Percentiles rank a stretch among this genome's conserved stretches.
Conservation (phyloP, 345 rosid species). For the Moricandia moricandioides region DNA sequence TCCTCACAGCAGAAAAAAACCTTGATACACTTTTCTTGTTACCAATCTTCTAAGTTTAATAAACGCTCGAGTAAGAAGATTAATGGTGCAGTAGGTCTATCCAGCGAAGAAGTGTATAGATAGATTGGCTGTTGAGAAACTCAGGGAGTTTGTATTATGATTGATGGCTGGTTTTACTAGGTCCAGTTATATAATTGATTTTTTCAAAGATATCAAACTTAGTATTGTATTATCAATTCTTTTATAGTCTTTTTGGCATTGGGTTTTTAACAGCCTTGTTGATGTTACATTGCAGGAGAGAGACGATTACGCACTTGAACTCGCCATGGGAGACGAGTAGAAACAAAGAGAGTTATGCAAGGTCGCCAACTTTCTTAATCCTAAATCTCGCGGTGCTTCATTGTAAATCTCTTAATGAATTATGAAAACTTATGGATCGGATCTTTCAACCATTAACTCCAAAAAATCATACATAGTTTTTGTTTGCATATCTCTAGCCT, state of each 20-base stretch:
- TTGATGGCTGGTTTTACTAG: background rate
- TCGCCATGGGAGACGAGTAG: slow-evolving; percentile 88
- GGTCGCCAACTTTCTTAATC: background rate
- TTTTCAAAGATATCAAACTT: background rate
- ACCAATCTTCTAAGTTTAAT: background rate
- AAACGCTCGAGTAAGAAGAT: background rate
- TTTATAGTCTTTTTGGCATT: background rate
- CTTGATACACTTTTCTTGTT: background rate
- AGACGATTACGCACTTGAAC: slow-evolving; percentile 91
- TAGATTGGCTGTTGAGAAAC: background rate
- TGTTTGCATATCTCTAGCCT: slow-evolving; percentile 11
- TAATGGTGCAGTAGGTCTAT: background rate
- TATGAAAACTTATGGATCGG: background rate
- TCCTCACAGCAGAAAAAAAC: slow-evolving; percentile 8
- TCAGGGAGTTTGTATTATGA: background rate
- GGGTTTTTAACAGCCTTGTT: background rate
- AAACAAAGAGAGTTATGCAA: background rate
- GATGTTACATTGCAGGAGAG: slow-evolving; percentile 60
- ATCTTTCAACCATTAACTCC: background rate
- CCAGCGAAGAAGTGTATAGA: background rate
- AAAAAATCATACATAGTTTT: background rate
- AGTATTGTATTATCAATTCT: background rate
- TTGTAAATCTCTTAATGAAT: background rate
- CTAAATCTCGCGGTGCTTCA: background rate
- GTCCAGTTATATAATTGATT: background rate